Evolutionary conservation across 2,329 filamentous ascomycete species (phyloP).

Genomic region (Magnaporthiopsis rhizophila): DNA sequence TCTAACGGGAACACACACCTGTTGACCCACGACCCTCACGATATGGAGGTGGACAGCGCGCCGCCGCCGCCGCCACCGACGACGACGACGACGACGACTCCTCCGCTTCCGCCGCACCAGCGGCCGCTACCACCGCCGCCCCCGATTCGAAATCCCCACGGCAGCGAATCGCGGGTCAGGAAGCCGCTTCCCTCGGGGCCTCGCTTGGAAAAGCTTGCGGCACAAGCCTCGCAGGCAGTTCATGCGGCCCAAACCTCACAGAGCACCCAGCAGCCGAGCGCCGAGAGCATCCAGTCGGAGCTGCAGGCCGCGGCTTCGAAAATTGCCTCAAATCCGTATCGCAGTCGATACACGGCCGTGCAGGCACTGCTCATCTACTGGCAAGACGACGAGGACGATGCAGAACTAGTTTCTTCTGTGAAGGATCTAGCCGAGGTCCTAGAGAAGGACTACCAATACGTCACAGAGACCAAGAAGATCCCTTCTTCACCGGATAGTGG

Average conservation of each 20-base stretch:
- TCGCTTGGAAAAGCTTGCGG: conserved; percentile 41
- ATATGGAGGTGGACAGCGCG: conserved; percentile 47
- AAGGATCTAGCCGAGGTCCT: conserved; percentile 43
- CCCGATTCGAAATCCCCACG: conserved; percentile 28
- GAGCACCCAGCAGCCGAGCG: conserved; percentile 30
- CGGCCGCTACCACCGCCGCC: conserved; percentile 16
- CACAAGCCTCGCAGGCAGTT: conserved; percentile 16
- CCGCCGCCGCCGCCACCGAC: conserved; percentile 16
- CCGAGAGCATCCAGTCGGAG: conserved; percentile 43
- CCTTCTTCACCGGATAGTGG: conserved; percentile 38
- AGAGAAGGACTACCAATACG: conserved; percentile 44
- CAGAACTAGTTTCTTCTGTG: conserved; percentile 30
- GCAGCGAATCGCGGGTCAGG: conserved; percentile 42
- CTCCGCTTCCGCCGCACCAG: not conserved
- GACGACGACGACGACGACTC: not conserved
- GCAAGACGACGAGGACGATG: conserved; percentile 42
- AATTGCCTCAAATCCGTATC: conserved; percentile 37
- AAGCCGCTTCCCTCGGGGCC: conserved; percentile 50
- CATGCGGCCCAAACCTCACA: conserved; percentile 19
- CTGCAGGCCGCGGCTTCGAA: conserved; percentile 42
- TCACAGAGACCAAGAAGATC: conserved; percentile 39
- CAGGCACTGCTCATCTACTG: conserved; percentile 47
- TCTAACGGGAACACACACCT: conserved; percentile 26
- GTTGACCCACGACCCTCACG: conserved; percentile 38
- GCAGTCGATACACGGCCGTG: conserved; percentile 45